Evolutionary conservation across 345 rosid genomes (phyloP).

Genomic region (Citrus australasica): DNA sequence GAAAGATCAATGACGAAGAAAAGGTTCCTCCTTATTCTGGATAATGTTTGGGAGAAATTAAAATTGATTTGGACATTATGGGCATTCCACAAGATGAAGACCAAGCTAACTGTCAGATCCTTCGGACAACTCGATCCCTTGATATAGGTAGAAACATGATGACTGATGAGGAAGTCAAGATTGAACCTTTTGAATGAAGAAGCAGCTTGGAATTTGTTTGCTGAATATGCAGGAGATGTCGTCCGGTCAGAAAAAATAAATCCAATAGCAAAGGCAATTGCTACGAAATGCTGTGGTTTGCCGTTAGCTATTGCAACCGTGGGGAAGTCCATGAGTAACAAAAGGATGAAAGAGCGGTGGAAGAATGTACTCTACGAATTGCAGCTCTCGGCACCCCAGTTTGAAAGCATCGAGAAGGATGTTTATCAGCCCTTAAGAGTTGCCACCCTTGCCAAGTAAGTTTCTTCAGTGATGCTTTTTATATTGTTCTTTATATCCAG

Average conservation of each 20-base stretch:
- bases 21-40: too few relatives aligned
- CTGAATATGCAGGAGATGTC: conserved; percentile 19
- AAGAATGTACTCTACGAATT: conserved; percentile 22
- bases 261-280: conserved; percentile 19
- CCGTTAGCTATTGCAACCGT: conserved; percentile 25
- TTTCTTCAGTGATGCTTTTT: conserved; percentile 28
- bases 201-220: conserved; percentile 24
- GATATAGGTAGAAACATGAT: too few relatives aligned
- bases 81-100: too few relatives aligned
- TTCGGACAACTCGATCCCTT: too few relatives aligned
- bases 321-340: conserved; percentile 23
- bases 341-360: conserved; percentile 26
- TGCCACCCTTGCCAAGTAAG: conserved; percentile 26
- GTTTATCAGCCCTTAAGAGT: conserved; percentile 27
- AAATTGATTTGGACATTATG: too few relatives aligned
- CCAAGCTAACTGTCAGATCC: too few relatives aligned
- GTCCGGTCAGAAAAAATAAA: conserved; percentile 1
- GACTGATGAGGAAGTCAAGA: too few relatives aligned
- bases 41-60: too few relatives aligned
- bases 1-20: too few relatives aligned
- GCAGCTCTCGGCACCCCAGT: conserved; percentile 15
- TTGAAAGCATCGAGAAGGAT: conserved; percentile 18
- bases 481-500: conserved; percentile 31
- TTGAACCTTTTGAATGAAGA: conserved; percentile 12
- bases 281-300: conserved; percentile 25